phyloP scores from a whole-genome alignment of 2,329 filamentous ascomycete genomes.

The Teratosphaeriaceae sp. region DNA sequence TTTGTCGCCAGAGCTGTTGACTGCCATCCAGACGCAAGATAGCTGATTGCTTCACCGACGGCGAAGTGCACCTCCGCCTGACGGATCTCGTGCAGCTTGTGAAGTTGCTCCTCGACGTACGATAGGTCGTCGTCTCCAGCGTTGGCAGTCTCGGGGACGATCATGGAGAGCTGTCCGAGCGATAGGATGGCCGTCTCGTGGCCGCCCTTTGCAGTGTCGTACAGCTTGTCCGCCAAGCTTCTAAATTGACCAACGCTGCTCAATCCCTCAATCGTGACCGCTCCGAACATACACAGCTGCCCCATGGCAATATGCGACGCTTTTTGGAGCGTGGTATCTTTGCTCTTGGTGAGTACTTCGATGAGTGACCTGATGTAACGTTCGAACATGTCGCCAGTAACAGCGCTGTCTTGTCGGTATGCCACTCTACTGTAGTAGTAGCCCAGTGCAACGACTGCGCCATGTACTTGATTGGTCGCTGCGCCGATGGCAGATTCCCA shows the following conservation, averaged over 20 bases:
- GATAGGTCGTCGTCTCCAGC: conserved; percentile 36
- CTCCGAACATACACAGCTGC: conserved; percentile 54
- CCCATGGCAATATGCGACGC: conserved; percentile 53
- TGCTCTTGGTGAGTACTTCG: conserved; percentile 47
- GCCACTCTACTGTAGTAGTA: conserved; percentile 52
- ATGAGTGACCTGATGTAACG: conserved; percentile 41
- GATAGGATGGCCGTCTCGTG: conserved; percentile 77
- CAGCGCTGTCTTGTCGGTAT: conserved; percentile 36
- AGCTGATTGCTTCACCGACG: conserved; percentile 79
- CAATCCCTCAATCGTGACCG: conserved; percentile 41
- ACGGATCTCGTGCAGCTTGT: conserved; percentile 74
- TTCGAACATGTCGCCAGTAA: conserved; percentile 15
- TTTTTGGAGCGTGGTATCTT: conserved; percentile 51
- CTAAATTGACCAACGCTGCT: conserved; percentile 14
- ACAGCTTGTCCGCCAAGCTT: conserved; percentile 54
- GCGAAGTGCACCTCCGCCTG: conserved; percentile 85
- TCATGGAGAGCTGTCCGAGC: conserved; percentile 68
- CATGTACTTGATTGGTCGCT: conserved; percentile 53
- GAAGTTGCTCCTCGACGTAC: conserved; percentile 60
- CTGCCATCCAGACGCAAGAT: conserved; percentile 72
- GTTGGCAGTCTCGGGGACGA: conserved; percentile 43
- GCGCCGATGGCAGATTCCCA: conserved; percentile 58
- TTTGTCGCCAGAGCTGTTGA: conserved; percentile 70
- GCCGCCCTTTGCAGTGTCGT: conserved; percentile 66
- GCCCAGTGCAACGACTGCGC: conserved; percentile 52